Evolutionary conservation across 2,329 filamentous ascomycete species (phyloP).

Genomic region (Capronia americana): DNA sequence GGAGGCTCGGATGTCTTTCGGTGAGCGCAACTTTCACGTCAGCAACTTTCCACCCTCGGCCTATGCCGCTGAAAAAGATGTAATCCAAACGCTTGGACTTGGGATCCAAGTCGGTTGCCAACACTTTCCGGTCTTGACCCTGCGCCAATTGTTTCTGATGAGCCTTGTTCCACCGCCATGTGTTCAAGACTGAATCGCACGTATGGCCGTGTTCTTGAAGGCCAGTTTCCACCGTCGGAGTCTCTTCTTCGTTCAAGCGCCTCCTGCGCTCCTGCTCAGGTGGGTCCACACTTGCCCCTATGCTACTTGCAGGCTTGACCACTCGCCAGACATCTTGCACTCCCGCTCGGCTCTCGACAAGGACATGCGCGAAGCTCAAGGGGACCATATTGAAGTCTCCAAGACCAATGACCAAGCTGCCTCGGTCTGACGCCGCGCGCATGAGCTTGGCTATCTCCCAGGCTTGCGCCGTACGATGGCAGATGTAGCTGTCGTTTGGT

Average conservation of each 20-base stretch:
- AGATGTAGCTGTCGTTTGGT: constrained; percentile 82
- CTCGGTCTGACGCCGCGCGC: constrained; percentile 77
- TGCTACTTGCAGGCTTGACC: constrained; percentile 80
- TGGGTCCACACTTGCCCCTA: constrained; percentile 73
- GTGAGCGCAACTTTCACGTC: constrained; percentile 78
- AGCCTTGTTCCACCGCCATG: constrained; percentile 84
- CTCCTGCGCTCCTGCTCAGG: constrained; percentile 70
- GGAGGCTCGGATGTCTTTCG: constrained; percentile 77
- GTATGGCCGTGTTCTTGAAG: constrained; percentile 81
- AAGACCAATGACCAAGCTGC: constrained; percentile 81
- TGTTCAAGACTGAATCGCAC: constrained; percentile 85
- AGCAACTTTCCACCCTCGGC: constrained; percentile 69
- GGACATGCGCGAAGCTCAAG: constrained; percentile 77
- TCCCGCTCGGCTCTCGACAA: constrained; percentile 78
- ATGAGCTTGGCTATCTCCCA: constrained; percentile 95
- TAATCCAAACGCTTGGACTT: constrained; percentile 91
- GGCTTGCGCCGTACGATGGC: constrained; percentile 87
- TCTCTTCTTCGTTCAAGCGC: constrained; percentile 47
- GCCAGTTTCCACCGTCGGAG: constrained; percentile 80
- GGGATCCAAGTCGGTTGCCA: constrained; percentile 71
- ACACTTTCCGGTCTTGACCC: constrained; percentile 68
- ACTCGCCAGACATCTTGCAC: constrained; percentile 85
- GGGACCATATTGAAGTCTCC: constrained; percentile 99
- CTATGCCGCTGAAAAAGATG: constrained; percentile 70
- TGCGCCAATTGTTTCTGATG: constrained; percentile 71